Evolutionary conservation across 139 green algal species (phyloP), one percentile per base, ranked within the genome.

Genomic region (Coelastrella sp.): DNA sequence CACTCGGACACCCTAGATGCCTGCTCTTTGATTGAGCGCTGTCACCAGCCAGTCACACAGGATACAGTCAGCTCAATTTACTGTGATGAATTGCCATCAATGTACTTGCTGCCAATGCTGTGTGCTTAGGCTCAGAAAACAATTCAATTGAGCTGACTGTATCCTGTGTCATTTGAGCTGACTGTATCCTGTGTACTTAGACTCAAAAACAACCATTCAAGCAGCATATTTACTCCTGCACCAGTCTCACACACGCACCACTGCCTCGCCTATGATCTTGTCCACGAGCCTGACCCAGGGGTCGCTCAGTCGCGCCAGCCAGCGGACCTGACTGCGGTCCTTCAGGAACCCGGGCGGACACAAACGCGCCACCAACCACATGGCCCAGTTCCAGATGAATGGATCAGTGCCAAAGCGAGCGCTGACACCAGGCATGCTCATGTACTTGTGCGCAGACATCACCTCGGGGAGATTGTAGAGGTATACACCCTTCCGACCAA

Each of bases 331-430:
- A 22, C 66, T 83, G 6, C 88, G 14, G 83, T 91, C 84, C 68
- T 89, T 56, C 61, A 93, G 87, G 85, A 91, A 74, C 60, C 27
- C 78, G 20, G 80, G 79, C 0, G 97, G 96, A 66, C 96, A 80
- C 22, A 99, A 85, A 0, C 94, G 91, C 0, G 96, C 97, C 8
- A 97, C 92, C 7, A 95, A 85, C 92, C 95, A 94, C 97, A 99
- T 99, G 66, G 92, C 96, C 95, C 94, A 98, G 91, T 99, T 99
- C 96, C 97, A 99, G 20, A 97, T 91, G 27, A 96, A 93, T 6
- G 98, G 98, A 27, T 94, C 93, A 56, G 97, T 99, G 73, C 96
- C 97, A 88, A 99, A 99, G 49, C 98, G 95, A 0, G 98, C 98
- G 56, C 91, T 97, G n/a, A 99, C 95, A 84, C 92, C 96, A 24